Base-by-base conservation (phyloP, 148 eudicot species). In the Camellia sinensis region DNA sequence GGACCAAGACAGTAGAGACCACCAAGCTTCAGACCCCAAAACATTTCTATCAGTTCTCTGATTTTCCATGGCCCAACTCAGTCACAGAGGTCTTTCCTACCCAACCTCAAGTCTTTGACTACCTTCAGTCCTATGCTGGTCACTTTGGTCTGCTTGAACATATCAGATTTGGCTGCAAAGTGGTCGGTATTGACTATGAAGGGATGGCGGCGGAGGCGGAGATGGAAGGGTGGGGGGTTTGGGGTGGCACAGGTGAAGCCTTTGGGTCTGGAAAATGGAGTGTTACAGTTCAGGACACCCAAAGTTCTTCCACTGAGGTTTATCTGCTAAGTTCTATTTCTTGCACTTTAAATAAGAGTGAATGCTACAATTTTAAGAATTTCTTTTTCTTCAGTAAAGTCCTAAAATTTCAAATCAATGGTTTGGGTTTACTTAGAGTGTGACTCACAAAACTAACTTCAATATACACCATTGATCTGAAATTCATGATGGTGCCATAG, bases 1-100 rank as follows among this genome's bases (percentile, higher is more conserved):
- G 97, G 97, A 73, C 87, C 14, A 75, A 88, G 64, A 91, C 97
- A 0, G 21, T 95, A 0, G 82, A 86, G 57, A 85, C 88, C 15
- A 93, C 97, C 7, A 86, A 79, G 84, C 98, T 95, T 3, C 97
- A 95, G 77, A 87, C 87, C 4, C 87, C 94, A 3, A 90, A 87
- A 64, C 48, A 76, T 0, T 29, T 84, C 5, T 93, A 86, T 71
- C 91, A 89, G 79, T 95, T 95, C 84, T 87, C 93, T 0, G 97
- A 95, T 82, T 92, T 87, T 52, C 92, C 91, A 7, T 94, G 97
- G 98, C 92, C 95, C 3, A 40, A 80, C 46, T 86, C 89, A 0
- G 81, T 90, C 2, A 69, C 82, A 2, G 84, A 86, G 1, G 70
- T 72, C 15, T 88, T 79, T 77, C 98, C 97, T 14, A 19, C 63